These are phyloP conservation scores for Colletotrichum cordylinicola DNA, from an alignment of 2,329 filamentous ascomycete genomes.

Conservation along the genomic window DNA sequence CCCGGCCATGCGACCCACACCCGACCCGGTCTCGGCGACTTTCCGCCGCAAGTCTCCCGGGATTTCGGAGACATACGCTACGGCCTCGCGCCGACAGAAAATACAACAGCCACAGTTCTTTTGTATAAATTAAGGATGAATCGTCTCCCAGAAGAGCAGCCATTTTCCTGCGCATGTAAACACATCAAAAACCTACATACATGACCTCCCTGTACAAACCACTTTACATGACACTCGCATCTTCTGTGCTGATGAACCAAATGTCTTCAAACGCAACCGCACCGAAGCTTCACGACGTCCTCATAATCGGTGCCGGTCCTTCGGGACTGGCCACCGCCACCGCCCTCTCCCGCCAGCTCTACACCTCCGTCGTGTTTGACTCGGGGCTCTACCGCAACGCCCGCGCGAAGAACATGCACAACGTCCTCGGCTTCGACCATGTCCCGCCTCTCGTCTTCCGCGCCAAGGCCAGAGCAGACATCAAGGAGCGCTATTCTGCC, in stretches of 20 bases:
- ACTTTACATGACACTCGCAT: neutral
- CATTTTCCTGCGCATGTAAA: neutral
- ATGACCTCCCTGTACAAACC: neutral
- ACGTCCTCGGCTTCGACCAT: slow-evolving; percentile 45
- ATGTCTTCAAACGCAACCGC: neutral
- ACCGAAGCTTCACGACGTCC: slow-evolving; percentile 47
- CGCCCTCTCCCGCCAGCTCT: slow-evolving; percentile 53
- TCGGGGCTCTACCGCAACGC: slow-evolving; percentile 56
- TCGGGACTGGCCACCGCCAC: slow-evolving; percentile 54
- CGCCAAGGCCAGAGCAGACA: slow-evolving; percentile 35
- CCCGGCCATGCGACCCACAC: neutral
- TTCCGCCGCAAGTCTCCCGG: neutral
- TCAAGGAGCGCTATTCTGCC: slow-evolving; percentile 35
- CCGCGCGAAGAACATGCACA: slow-evolving; percentile 54
- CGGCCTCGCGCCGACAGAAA: neutral
- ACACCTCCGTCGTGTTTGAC: slow-evolving; percentile 55
- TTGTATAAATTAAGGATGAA: neutral
- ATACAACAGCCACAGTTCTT: neutral
- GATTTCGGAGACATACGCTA: neutral
- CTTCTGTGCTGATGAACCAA: no score
- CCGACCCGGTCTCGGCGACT: neutral
- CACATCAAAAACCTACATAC: neutral
- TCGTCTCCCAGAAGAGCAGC: neutral
- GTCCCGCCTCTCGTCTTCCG: slow-evolving; percentile 38
- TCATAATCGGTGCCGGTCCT: slow-evolving; percentile 60